Base-by-base conservation (phyloP, 1,284 basidiomycete species). In the Laetiporus sulphureus region DNA sequence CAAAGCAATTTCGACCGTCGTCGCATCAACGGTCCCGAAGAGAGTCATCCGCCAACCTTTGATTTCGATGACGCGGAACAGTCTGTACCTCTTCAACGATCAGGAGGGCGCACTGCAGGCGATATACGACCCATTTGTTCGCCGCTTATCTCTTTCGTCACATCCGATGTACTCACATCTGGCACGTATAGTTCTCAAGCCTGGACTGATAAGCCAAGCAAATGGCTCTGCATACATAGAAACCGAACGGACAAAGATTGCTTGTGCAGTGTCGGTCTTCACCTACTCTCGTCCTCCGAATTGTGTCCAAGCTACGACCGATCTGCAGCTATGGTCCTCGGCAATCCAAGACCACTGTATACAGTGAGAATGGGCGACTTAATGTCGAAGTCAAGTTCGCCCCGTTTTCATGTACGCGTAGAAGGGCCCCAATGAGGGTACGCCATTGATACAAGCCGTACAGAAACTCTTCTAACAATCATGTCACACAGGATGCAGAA, bases 341-440 rank as follows among this genome's bases (percentile, higher is more conserved):
- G 42, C 94, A 93, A 56, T 79, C 86, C 20, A 90, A 86, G 70
- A 79, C 73, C 48, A 67, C 75, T 38, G 62, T 77, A 2, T 98
- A 92, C 61, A 89, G 75, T 47, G 88, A 95, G 50, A 83, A 81
- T 48, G 95, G 94, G 0, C 79, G 79, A 45, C 66, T 99, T 43
- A 97, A 93, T 48, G 89, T 99, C 2, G 93, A 98, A 63, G 88
- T 97, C 47, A 97, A 98, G 64, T 97, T 95, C 59, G 79, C 95
- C 1, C 95, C 96, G 0, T 99, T 96, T 62, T 89, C 94, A 4
- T 89, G 82, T 51, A 65, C 70, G 21, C 71, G 72, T 21, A 72
- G 95, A 47, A 73, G 84, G 55, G 82, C 84, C 13, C 94, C 95
- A 0, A 77, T 96, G 53, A 83, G 90, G 49, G 95, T 95, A 62